Base-by-base conservation (phyloP, 495 filamentous ascomycete species). In the Rusavskia elegans region DNA sequence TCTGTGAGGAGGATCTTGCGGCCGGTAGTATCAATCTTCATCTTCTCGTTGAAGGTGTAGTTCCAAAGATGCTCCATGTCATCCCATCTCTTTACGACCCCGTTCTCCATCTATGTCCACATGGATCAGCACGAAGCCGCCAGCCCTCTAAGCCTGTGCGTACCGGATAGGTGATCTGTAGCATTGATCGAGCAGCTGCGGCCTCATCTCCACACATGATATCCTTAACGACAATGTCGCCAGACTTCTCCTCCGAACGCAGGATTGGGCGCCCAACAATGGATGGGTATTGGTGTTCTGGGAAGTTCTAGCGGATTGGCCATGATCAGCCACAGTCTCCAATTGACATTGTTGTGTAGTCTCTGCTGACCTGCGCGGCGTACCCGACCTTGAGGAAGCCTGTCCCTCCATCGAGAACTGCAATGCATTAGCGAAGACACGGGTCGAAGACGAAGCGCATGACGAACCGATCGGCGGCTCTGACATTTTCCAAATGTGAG, bases 181-280 rank as follows among this genome's bases (percentile, higher is more conserved):
- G 79, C 87, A 95, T 93, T 52, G 86, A 90, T 57, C 92, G 80
- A 56, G 90, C 92, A 27, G 87, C 88, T 11, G 92, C 89, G 27
- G 92, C 92, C 71, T 99, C 92, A 71, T 99, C 93, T 59, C 92
- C 92, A 73, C 89, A 95, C 92, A 99, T 99, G 62, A 99, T 96
- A 75, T 99, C 92, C 76, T 96, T 96, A 64, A 99, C 86, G 55
- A 89, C 74, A 58, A 85, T 77, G 62, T 85, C 82, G 53, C 74
- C 80, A 60, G 73, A 68, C 63, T 80, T 76, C 68, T 99, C 92
- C 71, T 99, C 92, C 59, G 89, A 85, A 67, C 92, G 89, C 61
- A 99, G 75, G 68, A 99, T 97, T 46, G 92, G 92, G 59, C 93
- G 86, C 65, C 92, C 92, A 71, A 99, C 88, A 70, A 97, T 96